Evolutionary conservation across 1,284 basidiomycete species (phyloP).

Genomic region (Afroboletus lepidellus): DNA sequence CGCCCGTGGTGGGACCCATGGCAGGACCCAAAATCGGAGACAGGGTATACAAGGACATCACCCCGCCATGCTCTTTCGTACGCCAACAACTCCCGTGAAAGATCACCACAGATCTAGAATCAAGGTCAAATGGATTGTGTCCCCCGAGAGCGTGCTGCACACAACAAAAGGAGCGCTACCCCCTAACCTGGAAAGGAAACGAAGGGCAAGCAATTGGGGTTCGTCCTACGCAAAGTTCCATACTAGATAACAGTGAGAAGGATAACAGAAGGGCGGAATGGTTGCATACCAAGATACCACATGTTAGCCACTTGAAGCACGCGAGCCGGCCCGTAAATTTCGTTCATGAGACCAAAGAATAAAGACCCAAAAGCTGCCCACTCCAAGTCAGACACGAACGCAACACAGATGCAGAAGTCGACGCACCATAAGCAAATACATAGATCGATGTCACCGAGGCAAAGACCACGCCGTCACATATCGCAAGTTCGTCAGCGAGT

Average conservation of each 20-base stretch:
- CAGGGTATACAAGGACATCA: conserved; percentile 68
- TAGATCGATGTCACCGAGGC: conserved; percentile 69
- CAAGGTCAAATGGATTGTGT: neutral
- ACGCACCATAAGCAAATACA: conserved; percentile 61
- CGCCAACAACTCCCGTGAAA: conserved; percentile 69
- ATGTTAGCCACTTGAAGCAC: conserved; percentile 54
- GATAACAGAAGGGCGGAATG: neutral
- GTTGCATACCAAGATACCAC: conserved; percentile 52
- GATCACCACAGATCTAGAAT: conserved; percentile 60
- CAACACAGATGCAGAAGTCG: neutral
- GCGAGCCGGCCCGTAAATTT: conserved; percentile 48
- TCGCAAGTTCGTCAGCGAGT: conserved; percentile 54
- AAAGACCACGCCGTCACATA: conserved; percentile 50
- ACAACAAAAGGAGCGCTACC: conserved; percentile 65
- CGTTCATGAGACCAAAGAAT: conserved; percentile 55
- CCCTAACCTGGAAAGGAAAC: conserved; percentile 63
- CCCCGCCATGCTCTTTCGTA: conserved; percentile 67
- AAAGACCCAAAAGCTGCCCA: conserved; percentile 47
- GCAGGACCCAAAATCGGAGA: conserved; percentile 58
- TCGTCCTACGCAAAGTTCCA: conserved; percentile 52
- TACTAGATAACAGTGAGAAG: neutral
- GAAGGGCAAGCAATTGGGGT: conserved; percentile 59
- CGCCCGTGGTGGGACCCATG: conserved; percentile 61
- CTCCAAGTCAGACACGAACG: conserved; percentile 12
- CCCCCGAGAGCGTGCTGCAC: conserved; percentile 25